These are phyloP conservation scores for Cutaneotrichosporon sp. DNA, from an alignment of 1,284 basidiomycete species.

Conservation along the genomic window DNA sequence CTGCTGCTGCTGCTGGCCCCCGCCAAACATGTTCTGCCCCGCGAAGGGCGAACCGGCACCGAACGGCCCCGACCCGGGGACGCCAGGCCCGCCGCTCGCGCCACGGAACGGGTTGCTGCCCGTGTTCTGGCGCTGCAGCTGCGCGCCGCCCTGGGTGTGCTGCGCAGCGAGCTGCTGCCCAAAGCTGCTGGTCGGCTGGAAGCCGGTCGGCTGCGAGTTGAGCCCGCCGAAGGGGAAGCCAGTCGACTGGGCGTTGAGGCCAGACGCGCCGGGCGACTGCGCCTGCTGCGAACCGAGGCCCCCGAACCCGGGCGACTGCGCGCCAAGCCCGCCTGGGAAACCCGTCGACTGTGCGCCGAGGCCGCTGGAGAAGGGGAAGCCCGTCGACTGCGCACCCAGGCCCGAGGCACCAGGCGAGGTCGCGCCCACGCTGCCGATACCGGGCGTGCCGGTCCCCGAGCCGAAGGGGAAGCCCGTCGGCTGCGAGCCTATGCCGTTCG, in stretches of 20 bases:
- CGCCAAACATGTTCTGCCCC: slow-evolving; percentile 30
- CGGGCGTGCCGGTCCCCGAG: not conserved
- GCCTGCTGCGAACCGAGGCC: no score
- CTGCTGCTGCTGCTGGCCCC: slow-evolving; percentile 1
- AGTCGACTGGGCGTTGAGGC: not conserved
- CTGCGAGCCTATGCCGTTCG: slow-evolving; percentile 22
- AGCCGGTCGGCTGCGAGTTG: slow-evolving; percentile 47
- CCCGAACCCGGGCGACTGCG: slow-evolving; percentile 1
- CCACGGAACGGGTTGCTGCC: slow-evolving; percentile 47
- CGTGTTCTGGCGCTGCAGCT: slow-evolving; percentile 21
- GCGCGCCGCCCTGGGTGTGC: slow-evolving; percentile 2
- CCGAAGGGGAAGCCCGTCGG: slow-evolving; percentile 30
- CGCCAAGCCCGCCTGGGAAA: slow-evolving; percentile 3
- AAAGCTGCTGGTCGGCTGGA: slow-evolving; percentile 85
- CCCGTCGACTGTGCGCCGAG: not conserved
- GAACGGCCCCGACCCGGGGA: slow-evolving; percentile 25
- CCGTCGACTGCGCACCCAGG: not conserved
- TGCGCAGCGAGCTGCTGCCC: slow-evolving; percentile 68
- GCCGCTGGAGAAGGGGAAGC: not conserved
- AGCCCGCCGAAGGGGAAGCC: slow-evolving; percentile 18
- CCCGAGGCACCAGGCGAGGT: not conserved
- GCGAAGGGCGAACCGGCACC: slow-evolving; percentile 37
- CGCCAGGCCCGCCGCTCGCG: slow-evolving; percentile 16
- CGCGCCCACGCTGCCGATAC: not conserved
- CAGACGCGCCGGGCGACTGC: no score